phyloP scores from a whole-genome alignment of 2,329 filamentous ascomycete species.

The Paecilomyces fulvus region DNA sequence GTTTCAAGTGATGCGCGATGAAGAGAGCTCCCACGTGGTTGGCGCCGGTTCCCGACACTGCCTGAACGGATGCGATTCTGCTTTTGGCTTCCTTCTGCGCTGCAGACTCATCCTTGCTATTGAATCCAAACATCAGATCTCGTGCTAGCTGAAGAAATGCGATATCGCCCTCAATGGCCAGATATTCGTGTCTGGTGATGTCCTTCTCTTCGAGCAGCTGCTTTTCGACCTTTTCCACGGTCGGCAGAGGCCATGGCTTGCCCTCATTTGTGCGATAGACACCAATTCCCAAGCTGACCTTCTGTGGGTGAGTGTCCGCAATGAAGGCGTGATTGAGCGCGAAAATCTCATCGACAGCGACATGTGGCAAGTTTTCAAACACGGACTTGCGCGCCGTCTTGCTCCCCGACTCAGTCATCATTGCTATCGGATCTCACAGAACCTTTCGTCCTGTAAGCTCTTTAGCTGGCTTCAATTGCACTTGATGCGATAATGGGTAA shows the following conservation, averaged over 20 bases:
- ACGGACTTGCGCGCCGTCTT: neutral
- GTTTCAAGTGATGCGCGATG: conserved; percentile 75
- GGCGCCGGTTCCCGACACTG: conserved; percentile 92
- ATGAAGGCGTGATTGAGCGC: conserved; percentile 77
- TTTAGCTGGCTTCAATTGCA: neutral
- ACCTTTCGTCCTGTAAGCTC: neutral
- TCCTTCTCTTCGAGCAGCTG: conserved; percentile 73
- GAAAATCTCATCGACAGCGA: conserved; percentile 86
- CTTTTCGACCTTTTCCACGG: conserved; percentile 73
- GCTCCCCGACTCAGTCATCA: neutral
- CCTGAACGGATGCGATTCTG: conserved; percentile 65
- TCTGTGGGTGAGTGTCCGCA: conserved; percentile 61
- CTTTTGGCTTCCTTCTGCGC: conserved; percentile 28
- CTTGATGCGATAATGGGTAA: neutral
- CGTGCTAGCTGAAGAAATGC: conserved; percentile 79
- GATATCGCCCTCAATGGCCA: conserved; percentile 79
- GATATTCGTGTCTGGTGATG: conserved; percentile 91
- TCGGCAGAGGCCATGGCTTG: conserved; percentile 92
- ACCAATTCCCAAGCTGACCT: conserved; percentile 85
- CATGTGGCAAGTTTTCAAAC: conserved; percentile 58
- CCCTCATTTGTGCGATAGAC: conserved; percentile 87
- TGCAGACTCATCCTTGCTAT: conserved; percentile 46
- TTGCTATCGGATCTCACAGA: neutral
- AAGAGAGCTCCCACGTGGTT: conserved; percentile 88
- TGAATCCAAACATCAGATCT: conserved; percentile 63